Conservation (phyloP, 202 grass and related monocot genomes). For the Digitaria exilis region DNA sequence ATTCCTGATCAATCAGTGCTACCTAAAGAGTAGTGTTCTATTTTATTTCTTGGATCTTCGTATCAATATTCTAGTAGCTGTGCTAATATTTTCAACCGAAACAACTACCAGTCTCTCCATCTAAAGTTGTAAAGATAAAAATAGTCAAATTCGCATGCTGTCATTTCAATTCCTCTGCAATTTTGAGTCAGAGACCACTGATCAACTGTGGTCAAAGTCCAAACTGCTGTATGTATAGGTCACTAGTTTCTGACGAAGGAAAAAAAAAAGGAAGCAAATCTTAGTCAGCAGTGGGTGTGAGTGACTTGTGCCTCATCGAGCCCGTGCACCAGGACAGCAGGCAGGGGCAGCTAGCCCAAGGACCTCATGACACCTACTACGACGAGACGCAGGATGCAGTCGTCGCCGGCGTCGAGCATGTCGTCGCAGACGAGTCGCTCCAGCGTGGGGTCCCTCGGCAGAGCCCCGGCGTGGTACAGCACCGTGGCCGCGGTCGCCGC, state of each 20-base stretch:
- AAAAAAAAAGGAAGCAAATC: not conserved
- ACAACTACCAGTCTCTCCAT: not conserved
- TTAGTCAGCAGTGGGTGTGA: not conserved
- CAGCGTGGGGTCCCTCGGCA: constrained; percentile 60
- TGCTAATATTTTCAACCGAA: not conserved
- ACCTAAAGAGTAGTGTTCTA: not conserved
- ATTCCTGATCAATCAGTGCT: not conserved
- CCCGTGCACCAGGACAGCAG: not conserved
- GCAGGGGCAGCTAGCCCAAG: not conserved
- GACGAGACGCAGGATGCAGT: constrained; percentile 59
- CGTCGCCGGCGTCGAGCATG: constrained; percentile 45
- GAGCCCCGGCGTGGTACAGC: constrained; percentile 61
- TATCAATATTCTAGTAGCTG: not conserved
- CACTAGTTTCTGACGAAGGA: not conserved
- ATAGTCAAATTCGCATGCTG: not conserved
- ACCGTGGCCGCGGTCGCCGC: constrained; percentile 59
- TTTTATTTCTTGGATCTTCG: not conserved
- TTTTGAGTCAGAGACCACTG: not conserved
- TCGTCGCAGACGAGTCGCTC: constrained; percentile 65
- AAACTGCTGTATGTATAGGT: not conserved
- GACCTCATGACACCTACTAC: constrained; percentile 57
- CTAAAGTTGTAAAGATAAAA: not conserved
- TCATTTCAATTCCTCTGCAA: not conserved
- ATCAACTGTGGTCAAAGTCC: not conserved
- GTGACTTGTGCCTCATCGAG: not conserved